phyloP scores from a whole-genome alignment of 2,329 filamentous ascomycete genomes.

The Phaeosphaeria sp. region DNA sequence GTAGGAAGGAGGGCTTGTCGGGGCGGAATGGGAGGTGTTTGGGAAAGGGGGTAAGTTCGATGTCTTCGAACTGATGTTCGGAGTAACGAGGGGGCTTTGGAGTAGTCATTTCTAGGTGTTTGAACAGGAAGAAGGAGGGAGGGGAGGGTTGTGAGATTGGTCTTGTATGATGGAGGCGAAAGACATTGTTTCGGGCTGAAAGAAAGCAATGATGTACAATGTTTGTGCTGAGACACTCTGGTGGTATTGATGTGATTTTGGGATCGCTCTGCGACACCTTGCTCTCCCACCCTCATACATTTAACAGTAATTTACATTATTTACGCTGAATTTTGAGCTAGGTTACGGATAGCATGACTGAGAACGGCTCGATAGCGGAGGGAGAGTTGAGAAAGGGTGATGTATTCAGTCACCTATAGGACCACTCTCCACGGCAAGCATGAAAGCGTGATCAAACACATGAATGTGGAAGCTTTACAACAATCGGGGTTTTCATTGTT shows the following conservation, averaged over 20 bases:
- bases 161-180: neutral
- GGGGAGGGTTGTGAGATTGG: neutral
- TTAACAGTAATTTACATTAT: too few relatives aligned
- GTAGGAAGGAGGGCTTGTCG: neutral
- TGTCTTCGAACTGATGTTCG: neutral
- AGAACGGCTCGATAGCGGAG: too few relatives aligned
- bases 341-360: too few relatives aligned
- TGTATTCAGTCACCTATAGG: too few relatives aligned
- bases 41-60: constrained; percentile 1
- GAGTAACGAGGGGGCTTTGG: neutral
- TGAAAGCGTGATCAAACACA: too few relatives aligned
- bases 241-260: neutral
- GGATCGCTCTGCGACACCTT: neutral
- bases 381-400: too few relatives aligned
- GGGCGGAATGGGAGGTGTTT: neutral
- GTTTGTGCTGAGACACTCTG: neutral
- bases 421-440: too few relatives aligned
- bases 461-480: too few relatives aligned
- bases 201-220: neutral
- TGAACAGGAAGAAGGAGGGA: neutral
- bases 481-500: too few relatives aligned
- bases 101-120: neutral
- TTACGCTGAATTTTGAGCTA: too few relatives aligned
- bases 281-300: too few relatives aligned
- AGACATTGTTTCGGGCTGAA: neutral